These are phyloP conservation scores for Megacollybia marginata DNA, from an alignment of 768 basidiomycete species.

Conservation along the genomic window DNA sequence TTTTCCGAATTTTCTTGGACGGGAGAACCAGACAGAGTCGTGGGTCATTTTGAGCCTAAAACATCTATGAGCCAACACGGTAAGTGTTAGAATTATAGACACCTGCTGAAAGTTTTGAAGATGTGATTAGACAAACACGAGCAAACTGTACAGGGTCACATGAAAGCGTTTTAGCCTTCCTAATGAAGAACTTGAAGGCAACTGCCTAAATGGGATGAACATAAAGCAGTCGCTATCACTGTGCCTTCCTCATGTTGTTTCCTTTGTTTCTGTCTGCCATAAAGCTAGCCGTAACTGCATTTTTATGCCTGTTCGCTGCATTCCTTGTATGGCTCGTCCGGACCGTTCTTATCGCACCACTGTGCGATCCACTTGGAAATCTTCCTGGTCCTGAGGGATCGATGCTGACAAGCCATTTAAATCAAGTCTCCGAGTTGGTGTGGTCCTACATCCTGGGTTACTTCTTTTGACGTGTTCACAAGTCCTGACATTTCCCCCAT, in stretches of 20 bases:
- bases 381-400: conserved; percentile 41
- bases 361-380: conserved; percentile 37
- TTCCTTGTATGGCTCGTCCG: conserved; percentile 33
- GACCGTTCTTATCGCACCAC: conserved; percentile 34
- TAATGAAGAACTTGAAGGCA: too few species aligned
- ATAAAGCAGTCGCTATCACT: too few species aligned
- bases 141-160: too few species aligned
- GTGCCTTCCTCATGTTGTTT: neutral
- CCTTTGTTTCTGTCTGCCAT: conserved; percentile 2
- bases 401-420: conserved; percentile 35
- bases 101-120: too few species aligned
- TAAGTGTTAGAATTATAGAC: too few species aligned
- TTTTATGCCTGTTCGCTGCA: conserved; percentile 26
- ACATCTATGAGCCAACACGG: neutral
- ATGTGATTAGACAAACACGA: too few species aligned
- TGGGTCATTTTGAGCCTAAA: conserved; percentile 71
- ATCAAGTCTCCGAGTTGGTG: conserved; percentile 39
- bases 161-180: too few species aligned
- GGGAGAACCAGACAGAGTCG: conserved; percentile 98
- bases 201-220: too few species aligned
- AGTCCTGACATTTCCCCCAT: conserved; percentile 36
- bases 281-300: conserved; percentile 1
- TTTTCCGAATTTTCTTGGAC: conserved; percentile 92
- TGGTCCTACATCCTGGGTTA: too few species aligned
- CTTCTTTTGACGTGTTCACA: neutral